Evolutionary conservation across 2,329 filamentous ascomycete species (phyloP).

Genomic region (Diaporthe humulicola): DNA sequence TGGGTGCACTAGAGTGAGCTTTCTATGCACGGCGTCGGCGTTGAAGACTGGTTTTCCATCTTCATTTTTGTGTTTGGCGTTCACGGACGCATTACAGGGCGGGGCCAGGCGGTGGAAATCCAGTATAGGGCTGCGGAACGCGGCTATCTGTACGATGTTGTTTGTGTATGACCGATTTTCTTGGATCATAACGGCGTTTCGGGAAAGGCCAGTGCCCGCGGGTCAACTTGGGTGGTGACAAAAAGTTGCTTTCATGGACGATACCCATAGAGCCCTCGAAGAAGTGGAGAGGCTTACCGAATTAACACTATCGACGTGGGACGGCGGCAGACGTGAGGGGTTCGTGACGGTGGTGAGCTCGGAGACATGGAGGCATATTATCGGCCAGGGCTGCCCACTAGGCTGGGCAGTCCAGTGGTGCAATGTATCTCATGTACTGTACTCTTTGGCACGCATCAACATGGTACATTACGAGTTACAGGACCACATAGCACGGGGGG

Average conservation of each 20-base stretch:
- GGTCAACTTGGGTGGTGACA: constrained; percentile 29
- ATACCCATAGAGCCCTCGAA: constrained; percentile 47
- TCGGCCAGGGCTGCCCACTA: neutral
- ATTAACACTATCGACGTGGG: constrained; percentile 5
- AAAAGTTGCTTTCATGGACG: constrained; percentile 45
- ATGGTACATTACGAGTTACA: neutral
- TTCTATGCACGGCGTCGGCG: constrained; percentile 37
- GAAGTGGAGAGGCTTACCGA: constrained; percentile 32
- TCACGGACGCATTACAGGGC: constrained; percentile 26
- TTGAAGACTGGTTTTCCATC: constrained; percentile 38
- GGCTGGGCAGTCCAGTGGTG: neutral
- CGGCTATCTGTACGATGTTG: constrained; percentile 21
- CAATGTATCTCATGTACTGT: neutral
- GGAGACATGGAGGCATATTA: neutral
- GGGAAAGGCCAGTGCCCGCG: constrained; percentile 28
- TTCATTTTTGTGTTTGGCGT: constrained; percentile 42
- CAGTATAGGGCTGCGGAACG: neutral
- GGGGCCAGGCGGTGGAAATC: neutral
- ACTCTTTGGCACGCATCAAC: neutral
- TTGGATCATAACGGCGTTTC: constrained; percentile 39
- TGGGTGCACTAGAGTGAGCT: constrained; percentile 17
- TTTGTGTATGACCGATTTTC: constrained; percentile 22
- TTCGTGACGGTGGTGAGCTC: neutral
- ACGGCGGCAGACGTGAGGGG: neutral
- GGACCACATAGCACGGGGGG: no score